A percentile compares a stretch with the other conserved stretches of the same genome.
These are phyloP conservation scores for Cymbidium sinense DNA, from an alignment of 106 monocot genomes.

Conservation along the genomic window DNA sequence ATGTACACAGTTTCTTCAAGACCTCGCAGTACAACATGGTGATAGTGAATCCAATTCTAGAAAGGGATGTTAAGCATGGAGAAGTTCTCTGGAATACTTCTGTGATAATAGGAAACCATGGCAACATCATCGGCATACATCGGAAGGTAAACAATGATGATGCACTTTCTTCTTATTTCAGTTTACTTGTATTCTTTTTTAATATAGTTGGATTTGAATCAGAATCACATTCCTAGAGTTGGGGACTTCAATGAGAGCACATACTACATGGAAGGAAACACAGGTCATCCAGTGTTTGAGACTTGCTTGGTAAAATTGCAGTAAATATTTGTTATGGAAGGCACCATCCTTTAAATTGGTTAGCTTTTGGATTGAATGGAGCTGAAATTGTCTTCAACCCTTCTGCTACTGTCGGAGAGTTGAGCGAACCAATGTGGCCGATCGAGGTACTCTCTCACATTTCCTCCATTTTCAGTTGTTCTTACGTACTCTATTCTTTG, in stretches of 20 bases:
- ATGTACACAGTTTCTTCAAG: conserved; percentile 74
- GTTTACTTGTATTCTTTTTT: background rate
- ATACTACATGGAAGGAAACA: conserved; percentile 96
- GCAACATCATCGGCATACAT: conserved; percentile 90
- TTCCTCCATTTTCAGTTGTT: background rate
- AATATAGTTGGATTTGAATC: background rate
- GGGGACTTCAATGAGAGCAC: conserved; percentile 98
- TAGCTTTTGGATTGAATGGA: conserved; percentile 90
- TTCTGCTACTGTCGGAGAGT: conserved; percentile 94
- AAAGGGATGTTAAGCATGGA: conserved; percentile 87
- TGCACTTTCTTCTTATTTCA: background rate
- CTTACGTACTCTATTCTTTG: background rate
- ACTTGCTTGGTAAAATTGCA: conserved; percentile 86
- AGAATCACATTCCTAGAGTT: conserved; percentile 99
- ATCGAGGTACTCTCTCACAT: conserved; percentile 53
- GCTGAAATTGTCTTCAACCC: conserved; percentile 99
- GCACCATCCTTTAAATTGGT: conserved; percentile 92
- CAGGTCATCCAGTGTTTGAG: conserved; percentile 93
- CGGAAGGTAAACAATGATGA: conserved; percentile 52
- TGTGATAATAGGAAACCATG: conserved; percentile 88
- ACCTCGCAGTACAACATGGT: conserved; percentile 94
- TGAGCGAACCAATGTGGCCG: conserved; percentile 97
- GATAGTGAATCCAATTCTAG: conserved; percentile 84
- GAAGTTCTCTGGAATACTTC: conserved; percentile 93
- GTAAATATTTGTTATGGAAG: conserved; percentile 96